phyloP scores from a whole-genome alignment of 2,329 filamentous ascomycete species.

The Pezicula rhizophila region DNA sequence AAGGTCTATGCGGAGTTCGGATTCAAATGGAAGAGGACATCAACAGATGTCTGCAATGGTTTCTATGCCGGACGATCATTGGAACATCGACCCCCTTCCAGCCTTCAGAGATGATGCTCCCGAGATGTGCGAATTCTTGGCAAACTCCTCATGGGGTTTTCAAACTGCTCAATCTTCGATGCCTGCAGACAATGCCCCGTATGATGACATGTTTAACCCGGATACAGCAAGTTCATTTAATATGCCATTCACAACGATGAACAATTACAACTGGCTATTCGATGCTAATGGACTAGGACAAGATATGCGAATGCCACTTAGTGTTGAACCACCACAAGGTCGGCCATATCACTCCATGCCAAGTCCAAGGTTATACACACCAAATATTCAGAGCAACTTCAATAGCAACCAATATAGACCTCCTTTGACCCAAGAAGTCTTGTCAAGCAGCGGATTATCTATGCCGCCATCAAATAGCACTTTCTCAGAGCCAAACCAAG shows the following conservation, averaged over 20 bases:
- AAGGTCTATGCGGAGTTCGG: constrained; percentile 5
- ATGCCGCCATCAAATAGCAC: background rate
- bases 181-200: constrained; percentile 29
- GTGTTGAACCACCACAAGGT: constrained; percentile 16
- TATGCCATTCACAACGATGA: constrained; percentile 57
- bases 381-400: background rate
- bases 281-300: constrained; percentile 35
- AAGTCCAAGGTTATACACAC: background rate
- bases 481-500: background rate
- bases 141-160: constrained; percentile 22
- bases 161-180: constrained; percentile 18
- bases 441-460: background rate
- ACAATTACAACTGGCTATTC: constrained; percentile 59
- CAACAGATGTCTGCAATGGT: background rate
- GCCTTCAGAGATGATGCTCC: constrained; percentile 4
- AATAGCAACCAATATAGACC: constrained; percentile 1
- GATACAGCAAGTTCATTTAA: constrained; percentile 59
- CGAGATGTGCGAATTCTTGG: constrained; percentile 18
- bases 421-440: constrained; percentile 1
- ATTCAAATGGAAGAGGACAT: background rate
- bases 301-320: constrained; percentile 13
- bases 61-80: constrained; percentile 1
- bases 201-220: constrained; percentile 51
- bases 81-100: constrained; percentile 1
- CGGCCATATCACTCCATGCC: background rate